Percentiles rank a stretch among this genome's conserved stretches.
Conservation (phyloP, 306 rosid species). For the Trichosanthes truncata region DNA sequence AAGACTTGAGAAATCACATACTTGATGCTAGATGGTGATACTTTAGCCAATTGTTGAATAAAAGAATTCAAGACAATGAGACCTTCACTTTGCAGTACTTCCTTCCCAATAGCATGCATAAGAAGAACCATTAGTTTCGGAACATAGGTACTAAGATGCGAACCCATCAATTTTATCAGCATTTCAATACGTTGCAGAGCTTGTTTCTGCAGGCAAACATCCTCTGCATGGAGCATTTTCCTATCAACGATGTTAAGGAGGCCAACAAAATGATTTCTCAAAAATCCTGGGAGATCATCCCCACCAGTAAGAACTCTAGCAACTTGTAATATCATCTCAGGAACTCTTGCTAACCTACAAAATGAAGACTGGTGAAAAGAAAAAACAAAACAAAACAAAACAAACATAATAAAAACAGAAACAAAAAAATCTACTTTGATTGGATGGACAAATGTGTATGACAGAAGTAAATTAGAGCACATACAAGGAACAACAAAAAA, state of each 20-base stretch:
- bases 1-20: constrained; percentile 84
- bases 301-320: constrained; percentile 80
- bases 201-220: constrained; percentile 56
- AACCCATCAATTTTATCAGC: constrained; percentile 88
- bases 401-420: not conserved
- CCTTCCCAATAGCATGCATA: constrained; percentile 76
- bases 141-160: constrained; percentile 75
- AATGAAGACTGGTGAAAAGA: constrained; percentile 21
- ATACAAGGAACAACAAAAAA: not conserved
- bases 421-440: not conserved
- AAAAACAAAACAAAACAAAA: not conserved
- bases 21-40: constrained; percentile 76
- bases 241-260: constrained; percentile 81
- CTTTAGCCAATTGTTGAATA: constrained; percentile 57
- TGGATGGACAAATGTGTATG: not conserved
- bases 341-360: constrained; percentile 75
- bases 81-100: constrained; percentile 66
- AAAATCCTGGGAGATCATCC: constrained; percentile 82
- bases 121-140: constrained; percentile 93
- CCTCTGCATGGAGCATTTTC: constrained; percentile 92
- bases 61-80: constrained; percentile 74
- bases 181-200: constrained; percentile 82
- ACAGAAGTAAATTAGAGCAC: constrained; percentile 16
- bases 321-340: constrained; percentile 71
- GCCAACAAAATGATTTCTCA: constrained; percentile 81